Conservation (phyloP, 352 stramenopile genomes). For the Thalassiosira hispida region DNA sequence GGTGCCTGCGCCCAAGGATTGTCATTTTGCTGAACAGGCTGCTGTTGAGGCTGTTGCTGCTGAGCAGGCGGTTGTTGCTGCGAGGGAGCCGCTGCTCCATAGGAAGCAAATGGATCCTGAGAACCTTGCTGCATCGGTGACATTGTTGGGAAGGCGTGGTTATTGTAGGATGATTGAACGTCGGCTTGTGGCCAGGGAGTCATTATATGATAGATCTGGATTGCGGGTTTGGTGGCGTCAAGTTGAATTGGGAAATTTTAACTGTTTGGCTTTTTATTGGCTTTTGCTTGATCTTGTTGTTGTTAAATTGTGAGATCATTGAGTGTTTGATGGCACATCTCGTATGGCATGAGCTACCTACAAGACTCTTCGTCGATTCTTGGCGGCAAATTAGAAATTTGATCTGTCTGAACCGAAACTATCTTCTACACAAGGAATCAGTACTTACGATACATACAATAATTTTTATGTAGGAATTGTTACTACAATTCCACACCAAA, state of each 20-base stretch:
- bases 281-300: constrained; percentile 7
- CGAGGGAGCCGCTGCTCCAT: neutral
- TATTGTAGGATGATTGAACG: neutral
- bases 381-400: neutral
- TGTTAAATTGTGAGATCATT: constrained; percentile 5
- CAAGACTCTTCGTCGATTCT: neutral
- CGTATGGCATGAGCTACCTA: too few species aligned
- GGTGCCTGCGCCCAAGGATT: constrained; percentile 29
- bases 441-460: neutral
- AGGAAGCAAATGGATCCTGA: constrained; percentile 21
- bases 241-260: neutral
- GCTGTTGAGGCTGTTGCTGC: constrained; percentile 8
- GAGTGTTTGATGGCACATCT: neutral
- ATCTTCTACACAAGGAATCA: neutral
- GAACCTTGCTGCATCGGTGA: constrained; percentile 1
- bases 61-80: neutral
- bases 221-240: neutral
- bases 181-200: constrained; percentile 10
- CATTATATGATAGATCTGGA: constrained; percentile 6
- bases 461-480: neutral
- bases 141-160: neutral
- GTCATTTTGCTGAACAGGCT: neutral
- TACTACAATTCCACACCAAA: constrained; percentile 3
- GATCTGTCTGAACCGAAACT: neutral
- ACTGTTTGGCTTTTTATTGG: neutral